These are phyloP conservation scores for Naganishia albida DNA, from an alignment of 1,284 basidiomycete species.

Conservation along the genomic window DNA sequence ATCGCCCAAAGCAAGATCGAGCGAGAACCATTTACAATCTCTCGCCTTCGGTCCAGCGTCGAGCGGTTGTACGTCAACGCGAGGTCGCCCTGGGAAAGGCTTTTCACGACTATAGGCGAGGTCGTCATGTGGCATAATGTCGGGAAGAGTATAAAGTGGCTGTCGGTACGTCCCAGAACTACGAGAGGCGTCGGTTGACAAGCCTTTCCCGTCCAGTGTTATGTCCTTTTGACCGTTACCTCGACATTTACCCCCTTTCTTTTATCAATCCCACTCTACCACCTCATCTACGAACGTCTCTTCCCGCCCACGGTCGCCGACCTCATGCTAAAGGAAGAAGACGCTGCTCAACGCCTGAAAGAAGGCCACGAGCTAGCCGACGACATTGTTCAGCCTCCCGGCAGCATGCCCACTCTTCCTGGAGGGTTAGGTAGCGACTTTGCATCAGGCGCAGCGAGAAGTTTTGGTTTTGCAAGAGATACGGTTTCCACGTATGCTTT, in stretches of 20 bases:
- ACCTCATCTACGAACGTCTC: constrained; percentile 30
- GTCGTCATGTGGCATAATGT: constrained; percentile 32
- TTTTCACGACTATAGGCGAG: constrained; percentile 12
- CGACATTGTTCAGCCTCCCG: constrained; percentile 25
- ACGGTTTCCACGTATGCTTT: constrained; percentile 1
- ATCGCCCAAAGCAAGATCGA: not conserved
- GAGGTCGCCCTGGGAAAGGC: constrained; percentile 30
- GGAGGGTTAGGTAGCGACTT: constrained; percentile 11
- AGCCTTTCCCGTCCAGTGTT: constrained; percentile 25
- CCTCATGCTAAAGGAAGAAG: constrained; percentile 14
- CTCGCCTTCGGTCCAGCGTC: constrained; percentile 33
- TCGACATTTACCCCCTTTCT: constrained; percentile 33
- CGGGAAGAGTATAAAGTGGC: constrained; percentile 10
- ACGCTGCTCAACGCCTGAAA: constrained; percentile 3
- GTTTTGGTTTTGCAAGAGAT: constrained; percentile 8
- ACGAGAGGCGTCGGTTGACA: not conserved
- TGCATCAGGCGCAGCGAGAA: not conserved
- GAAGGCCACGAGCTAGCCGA: constrained; percentile 34
- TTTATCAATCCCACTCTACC: constrained; percentile 30
- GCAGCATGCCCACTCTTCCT: not conserved
- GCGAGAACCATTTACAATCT: constrained; percentile 34
- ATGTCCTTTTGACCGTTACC: constrained; percentile 31
- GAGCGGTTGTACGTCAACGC: constrained; percentile 36
- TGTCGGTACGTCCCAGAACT: constrained; percentile 4
- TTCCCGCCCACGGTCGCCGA: constrained; percentile 30